Evolutionary conservation across 148 eudicot species (phyloP).

Genomic region (Oxyria digyna): DNA sequence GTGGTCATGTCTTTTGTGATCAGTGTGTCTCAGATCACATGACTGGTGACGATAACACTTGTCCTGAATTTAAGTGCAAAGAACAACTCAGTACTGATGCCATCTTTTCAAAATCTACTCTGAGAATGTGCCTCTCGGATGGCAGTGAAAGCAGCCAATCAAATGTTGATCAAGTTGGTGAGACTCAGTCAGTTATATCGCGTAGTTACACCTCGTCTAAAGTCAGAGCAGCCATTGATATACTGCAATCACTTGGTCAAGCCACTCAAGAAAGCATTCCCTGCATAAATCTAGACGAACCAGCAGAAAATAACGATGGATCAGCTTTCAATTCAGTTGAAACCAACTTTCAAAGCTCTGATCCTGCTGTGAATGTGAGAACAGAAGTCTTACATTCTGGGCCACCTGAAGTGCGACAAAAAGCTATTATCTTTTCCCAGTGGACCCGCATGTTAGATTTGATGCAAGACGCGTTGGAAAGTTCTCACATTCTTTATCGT

Average conservation of each 20-base stretch:
- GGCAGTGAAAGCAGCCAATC: constrained; percentile 32
- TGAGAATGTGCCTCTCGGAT: constrained; percentile 54
- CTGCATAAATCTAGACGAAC: constrained; percentile 26
- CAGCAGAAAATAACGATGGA: constrained; percentile 18
- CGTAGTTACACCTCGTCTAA: constrained; percentile 65
- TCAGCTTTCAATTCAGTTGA: constrained; percentile 15
- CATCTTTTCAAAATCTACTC: constrained; percentile 59
- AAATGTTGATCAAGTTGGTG: constrained; percentile 24
- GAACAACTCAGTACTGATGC: constrained; percentile 64
- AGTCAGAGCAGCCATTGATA: constrained; percentile 58
- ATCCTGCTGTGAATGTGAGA: constrained; percentile 15
- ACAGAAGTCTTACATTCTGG: constrained; percentile 19
- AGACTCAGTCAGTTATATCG: constrained; percentile 39
- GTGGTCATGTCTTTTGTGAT: constrained; percentile 91
- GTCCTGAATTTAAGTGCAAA: constrained; percentile 74
- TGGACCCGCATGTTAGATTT: constrained; percentile 96
- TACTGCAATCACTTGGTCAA: constrained; percentile 48
- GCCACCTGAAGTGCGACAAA: constrained; percentile 33
- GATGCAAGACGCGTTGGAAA: constrained; percentile 47
- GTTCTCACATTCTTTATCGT: constrained; percentile 40
- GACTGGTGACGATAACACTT: constrained; percentile 74
- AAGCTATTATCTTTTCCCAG: constrained; percentile 91
- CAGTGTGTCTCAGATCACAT: constrained; percentile 79
- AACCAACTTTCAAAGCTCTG: constrained; percentile 7
- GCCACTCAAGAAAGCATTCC: constrained; percentile 16